A percentile compares a stretch with the other conserved stretches of the same genome.
phyloP scores from a whole-genome alignment of 2,329 filamentous ascomycete species.

The Colletotrichum lini region DNA sequence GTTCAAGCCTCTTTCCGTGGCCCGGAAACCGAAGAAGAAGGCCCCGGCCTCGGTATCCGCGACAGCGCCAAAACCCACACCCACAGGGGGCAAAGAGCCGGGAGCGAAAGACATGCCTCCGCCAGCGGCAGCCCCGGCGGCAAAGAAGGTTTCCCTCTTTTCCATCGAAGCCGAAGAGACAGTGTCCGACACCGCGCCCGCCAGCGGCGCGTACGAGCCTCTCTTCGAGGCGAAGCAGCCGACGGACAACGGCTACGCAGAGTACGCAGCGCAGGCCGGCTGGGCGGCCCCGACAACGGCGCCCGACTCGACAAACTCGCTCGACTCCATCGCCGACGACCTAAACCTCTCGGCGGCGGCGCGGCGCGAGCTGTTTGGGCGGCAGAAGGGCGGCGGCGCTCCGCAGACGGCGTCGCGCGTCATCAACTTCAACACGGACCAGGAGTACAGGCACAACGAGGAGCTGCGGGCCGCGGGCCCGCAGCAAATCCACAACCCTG shows the following conservation, averaged over 20 bases:
- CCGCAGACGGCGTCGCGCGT: conserved; percentile 73
- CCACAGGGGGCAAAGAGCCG: conserved; percentile 18
- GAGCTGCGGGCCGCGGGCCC: conserved; percentile 78
- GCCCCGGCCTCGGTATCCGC: conserved; percentile 49
- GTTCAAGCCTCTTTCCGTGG: conserved; percentile 91
- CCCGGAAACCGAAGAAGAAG: conserved; percentile 80
- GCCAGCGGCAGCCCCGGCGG: conserved; percentile 46
- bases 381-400: conserved; percentile 61
- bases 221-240: conserved; percentile 59
- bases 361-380: conserved; percentile 88
- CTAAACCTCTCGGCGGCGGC: conserved; percentile 85
- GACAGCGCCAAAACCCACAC: conserved; percentile 33
- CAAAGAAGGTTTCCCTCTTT: conserved; percentile 78
- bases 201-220: conserved; percentile 63
- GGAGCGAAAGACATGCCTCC: conserved; percentile 23
- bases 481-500: conserved; percentile 82
- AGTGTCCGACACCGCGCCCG: conserved; percentile 40
- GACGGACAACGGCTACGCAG: conserved; percentile 47
- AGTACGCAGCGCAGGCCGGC: conserved; percentile 53
- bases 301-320: conserved; percentile 62
- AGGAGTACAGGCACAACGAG: conserved; percentile 90
- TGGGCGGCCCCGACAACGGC: conserved; percentile 50
- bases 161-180: conserved; percentile 65
- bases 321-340: conserved; percentile 80
- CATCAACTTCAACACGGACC: conserved; percentile 89